Percentiles rank a stretch among this genome's conserved stretches.
phyloP scores from a whole-genome alignment of 352 stramenopile genomes.

The Globisporangium irregulare region DNA sequence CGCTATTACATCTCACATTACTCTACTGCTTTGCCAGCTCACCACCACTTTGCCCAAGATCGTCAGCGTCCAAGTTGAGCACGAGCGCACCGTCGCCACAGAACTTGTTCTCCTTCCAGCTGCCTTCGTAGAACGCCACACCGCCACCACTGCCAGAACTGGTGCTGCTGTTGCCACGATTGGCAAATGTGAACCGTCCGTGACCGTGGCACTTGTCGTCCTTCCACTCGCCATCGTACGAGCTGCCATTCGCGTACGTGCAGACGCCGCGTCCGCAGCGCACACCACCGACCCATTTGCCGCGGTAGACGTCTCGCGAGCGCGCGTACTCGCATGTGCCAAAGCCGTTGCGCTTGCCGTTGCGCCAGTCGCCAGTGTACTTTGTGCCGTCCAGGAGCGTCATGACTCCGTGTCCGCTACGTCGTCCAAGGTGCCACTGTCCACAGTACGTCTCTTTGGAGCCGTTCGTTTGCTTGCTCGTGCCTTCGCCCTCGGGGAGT shows the following conservation, averaged over 20 bases:
- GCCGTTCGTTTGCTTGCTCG: constrained; percentile 29
- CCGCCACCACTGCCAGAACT: constrained; percentile 22
- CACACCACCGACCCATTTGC: constrained; percentile 82
- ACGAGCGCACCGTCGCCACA: constrained; percentile 68
- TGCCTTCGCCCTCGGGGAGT: constrained; percentile 55
- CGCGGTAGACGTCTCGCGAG: constrained; percentile 65
- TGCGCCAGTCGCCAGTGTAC: constrained; percentile 83
- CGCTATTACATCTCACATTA: neutral
- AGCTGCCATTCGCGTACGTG: constrained; percentile 55
- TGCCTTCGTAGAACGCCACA: constrained; percentile 77
- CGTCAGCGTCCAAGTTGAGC: constrained; percentile 30
- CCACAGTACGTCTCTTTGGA: constrained; percentile 53
- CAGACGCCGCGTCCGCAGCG: constrained; percentile 61
- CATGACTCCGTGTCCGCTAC: constrained; percentile 44
- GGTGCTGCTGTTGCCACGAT: neutral
- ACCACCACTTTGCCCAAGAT: neutral
- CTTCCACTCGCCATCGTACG: constrained; percentile 83
- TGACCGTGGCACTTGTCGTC: constrained; percentile 78
- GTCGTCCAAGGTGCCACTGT: constrained; percentile 40
- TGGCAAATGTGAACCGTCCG: constrained; percentile 64
- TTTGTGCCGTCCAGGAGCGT: constrained; percentile 74
- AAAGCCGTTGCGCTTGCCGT: constrained; percentile 82
- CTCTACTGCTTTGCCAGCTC: neutral
- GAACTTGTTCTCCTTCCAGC: constrained; percentile 78
- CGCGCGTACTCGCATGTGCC: constrained; percentile 56